Percentiles rank a stretch among this genome's conserved stretches.
These are phyloP conservation scores for Pseudogymnoascus destructans DNA, from an alignment of 2,329 filamentous ascomycete genomes.

Conservation along the genomic window DNA sequence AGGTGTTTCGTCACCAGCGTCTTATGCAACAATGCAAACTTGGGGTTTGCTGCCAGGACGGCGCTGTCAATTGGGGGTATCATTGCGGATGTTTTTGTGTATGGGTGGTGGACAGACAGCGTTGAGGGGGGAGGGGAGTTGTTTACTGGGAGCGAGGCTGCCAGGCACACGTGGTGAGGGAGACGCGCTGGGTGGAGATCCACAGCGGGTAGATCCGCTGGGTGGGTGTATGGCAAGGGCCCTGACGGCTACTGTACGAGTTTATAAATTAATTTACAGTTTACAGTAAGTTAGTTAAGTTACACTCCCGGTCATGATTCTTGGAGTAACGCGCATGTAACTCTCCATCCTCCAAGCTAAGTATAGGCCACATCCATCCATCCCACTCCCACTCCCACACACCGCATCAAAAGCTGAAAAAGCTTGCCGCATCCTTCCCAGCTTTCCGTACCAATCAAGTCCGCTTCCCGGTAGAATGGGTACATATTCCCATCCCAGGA, in stretches of 20 bases:
- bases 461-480: too few relatives aligned
- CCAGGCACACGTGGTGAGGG: background rate
- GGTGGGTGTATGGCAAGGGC: background rate
- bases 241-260: background rate
- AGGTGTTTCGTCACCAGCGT: conserved; percentile 41
- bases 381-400: too few relatives aligned
- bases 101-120: background rate
- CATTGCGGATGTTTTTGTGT: conserved; percentile 29
- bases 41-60: conserved; percentile 42
- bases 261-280: background rate
- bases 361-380: background rate
- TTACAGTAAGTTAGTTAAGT: too few relatives aligned
- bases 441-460: too few relatives aligned
- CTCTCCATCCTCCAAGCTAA: background rate
- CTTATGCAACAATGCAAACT: conserved; percentile 45
- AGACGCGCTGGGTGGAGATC: background rate
- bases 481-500: too few relatives aligned
- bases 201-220: background rate
- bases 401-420: background rate
- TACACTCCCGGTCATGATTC: too few relatives aligned
- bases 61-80: conserved; percentile 44
- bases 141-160: background rate
- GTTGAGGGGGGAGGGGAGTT: background rate
- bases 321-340: background rate
- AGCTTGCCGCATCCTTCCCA: background rate